Base-by-base conservation (phyloP, 169 alveolate genomes). In the Miamiensis avidus region DNA sequence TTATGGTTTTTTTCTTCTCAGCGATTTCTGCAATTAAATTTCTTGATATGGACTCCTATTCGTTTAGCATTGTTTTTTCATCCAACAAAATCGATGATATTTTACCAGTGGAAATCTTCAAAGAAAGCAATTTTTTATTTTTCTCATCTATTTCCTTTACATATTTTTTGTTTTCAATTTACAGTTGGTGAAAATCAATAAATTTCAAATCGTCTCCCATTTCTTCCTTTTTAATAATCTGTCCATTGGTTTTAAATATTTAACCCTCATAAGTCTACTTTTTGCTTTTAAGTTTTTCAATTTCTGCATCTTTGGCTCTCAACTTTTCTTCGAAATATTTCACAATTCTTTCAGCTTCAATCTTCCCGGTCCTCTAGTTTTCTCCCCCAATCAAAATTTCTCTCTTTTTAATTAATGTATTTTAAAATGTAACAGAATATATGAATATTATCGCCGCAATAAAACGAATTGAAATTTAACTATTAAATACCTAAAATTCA, bases 141-240 rank as follows among this genome's bases (percentile, higher is more conserved):
- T 97, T 94, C 49, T 96, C 98, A 88, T 96, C 98, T 64, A 97
- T 95, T 81, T 94, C 97, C 65, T 90, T 94, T 1, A 96, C 99
- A 82, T 95, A 96, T 87, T 96, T 97, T 83, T 96, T 94, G 85
- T 97, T 97, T 76, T 97, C 99, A 31, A 97, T 97, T 88, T 97
- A 93, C 81, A 97, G 90, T 89, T 97, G 95, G 90, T 97, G 98
- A 81, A 97, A 95, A 90, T 97, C 99, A 88, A 96, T 95, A 73
- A 92, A 94, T 87, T 96, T 96, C 81, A 96, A 77, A 65, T 94
- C 99, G 84, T 95, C 97, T 49, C 97, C 96, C 91, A 92, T 87
- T 83, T 95, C 97, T 74, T 92, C 96, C 83, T 95, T 95, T 76
- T 95, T 94, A 78, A 84, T 86, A 20, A 92, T 92, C 76, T 93